phyloP scores from a whole-genome alignment of 305 asterid genomes.

The Plantago lanceolata region DNA sequence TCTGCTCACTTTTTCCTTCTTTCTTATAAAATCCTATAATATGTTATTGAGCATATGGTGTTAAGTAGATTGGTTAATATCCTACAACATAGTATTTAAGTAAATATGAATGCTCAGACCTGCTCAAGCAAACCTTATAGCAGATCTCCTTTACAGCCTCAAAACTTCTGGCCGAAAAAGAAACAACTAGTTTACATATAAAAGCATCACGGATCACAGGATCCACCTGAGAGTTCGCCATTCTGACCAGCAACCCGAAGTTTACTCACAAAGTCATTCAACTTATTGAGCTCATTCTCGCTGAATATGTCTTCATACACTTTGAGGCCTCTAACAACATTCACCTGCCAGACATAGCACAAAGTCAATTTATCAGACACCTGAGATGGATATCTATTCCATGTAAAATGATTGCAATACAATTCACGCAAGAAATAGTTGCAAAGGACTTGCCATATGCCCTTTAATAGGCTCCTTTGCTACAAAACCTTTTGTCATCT shows the following conservation, averaged over 20 bases:
- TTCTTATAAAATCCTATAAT: background rate
- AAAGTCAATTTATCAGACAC: conserved; percentile 7
- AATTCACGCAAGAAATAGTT: conserved; percentile 1
- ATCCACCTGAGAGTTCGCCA: conserved; percentile 98
- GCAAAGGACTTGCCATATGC: conserved; percentile 62
- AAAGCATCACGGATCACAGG: conserved; percentile 87
- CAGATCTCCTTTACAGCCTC: conserved; percentile 17
- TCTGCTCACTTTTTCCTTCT: background rate
- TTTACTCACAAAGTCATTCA: conserved; percentile 67
- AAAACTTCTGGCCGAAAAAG: conserved; percentile 24
- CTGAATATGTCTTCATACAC: conserved; percentile 74
- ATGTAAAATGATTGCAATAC: background rate
- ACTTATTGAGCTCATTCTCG: conserved; percentile 67
- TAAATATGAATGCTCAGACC: conserved; percentile 14
- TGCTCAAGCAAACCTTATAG: conserved; percentile 18
- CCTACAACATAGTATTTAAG: conserved; percentile 1
- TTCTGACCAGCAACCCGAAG: conserved; percentile 88
- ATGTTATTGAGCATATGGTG: background rate
- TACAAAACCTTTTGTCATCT: conserved; percentile 79
- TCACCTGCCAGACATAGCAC: conserved; percentile 51
- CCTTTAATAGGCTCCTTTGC: conserved; percentile 88
- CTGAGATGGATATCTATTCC: background rate
- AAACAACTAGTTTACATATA: conserved; percentile 69
- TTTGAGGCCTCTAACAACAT: conserved; percentile 91
- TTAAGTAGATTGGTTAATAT: background rate